Conservation (phyloP, 176 grass and related monocot species). For the Pontederia crassipes region DNA sequence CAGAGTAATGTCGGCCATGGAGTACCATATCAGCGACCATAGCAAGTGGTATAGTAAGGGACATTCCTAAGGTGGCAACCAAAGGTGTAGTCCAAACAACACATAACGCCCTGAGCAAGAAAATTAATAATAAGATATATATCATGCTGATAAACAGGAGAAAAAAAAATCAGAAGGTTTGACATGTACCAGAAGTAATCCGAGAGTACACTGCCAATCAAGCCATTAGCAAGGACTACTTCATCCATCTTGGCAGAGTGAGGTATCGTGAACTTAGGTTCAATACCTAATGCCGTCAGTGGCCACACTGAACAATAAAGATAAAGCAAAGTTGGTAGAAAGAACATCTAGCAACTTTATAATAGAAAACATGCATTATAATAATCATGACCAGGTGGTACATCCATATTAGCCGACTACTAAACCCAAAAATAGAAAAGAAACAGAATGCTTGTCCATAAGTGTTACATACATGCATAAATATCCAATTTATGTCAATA, state of each 20-base stretch:
- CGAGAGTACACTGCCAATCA: slow-evolving; percentile 83
- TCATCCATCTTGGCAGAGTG: slow-evolving; percentile 93
- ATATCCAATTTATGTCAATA: no score
- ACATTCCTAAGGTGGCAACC: slow-evolving; percentile 96
- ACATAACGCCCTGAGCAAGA: slow-evolving; percentile 58
- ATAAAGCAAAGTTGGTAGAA: neutral
- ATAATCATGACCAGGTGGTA: neutral
- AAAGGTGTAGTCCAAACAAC: slow-evolving; percentile 96
- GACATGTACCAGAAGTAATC: slow-evolving; percentile 81
- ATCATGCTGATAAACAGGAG: neutral
- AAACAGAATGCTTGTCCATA: no score
- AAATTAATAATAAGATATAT: neutral
- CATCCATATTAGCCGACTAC: no score
- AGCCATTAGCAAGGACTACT: slow-evolving; percentile 88
- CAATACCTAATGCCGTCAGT: slow-evolving; percentile 75
- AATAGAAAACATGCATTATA: neutral
- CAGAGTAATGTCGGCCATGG: slow-evolving; percentile 91
- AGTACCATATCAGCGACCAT: slow-evolving; percentile 97
- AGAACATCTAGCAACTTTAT: neutral
- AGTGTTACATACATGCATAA: no score
- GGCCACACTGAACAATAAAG: slow-evolving; percentile 72
- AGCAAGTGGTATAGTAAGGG: slow-evolving; percentile 86
- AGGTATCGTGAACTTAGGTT: slow-evolving; percentile 94
- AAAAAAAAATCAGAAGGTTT: neutral
- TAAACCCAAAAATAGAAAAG: no score